phyloP scores from a whole-genome alignment of 2,329 filamentous ascomycete species.

The Aspergillus felis region DNA sequence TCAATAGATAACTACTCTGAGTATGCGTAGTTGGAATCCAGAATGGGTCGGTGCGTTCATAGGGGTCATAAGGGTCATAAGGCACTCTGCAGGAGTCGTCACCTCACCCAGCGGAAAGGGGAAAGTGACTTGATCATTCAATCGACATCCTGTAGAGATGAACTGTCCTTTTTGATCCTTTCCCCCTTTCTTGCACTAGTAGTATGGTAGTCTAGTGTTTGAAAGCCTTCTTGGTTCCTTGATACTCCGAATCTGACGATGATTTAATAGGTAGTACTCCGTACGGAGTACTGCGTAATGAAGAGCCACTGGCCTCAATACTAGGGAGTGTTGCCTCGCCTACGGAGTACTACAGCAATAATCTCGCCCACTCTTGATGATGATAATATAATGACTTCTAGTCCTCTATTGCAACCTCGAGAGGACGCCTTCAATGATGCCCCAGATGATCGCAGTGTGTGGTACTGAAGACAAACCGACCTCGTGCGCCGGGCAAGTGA shows the following conservation, averaged over 20 bases:
- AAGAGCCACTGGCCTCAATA: too few relatives aligned
- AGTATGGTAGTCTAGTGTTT: too few relatives aligned
- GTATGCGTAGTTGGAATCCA: neutral
- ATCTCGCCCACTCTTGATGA: neutral
- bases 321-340: too few relatives aligned
- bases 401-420: too few relatives aligned
- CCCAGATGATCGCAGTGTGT: neutral
- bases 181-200: neutral
- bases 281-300: too few relatives aligned
- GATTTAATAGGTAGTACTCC: too few relatives aligned
- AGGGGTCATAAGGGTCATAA: neutral
- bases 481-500: neutral
- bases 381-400: neutral
- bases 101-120: neutral
- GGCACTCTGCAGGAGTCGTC: neutral
- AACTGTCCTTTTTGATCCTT: neutral
- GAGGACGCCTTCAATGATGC: neutral
- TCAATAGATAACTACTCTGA: neutral
- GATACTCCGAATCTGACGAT: neutral
- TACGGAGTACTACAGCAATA: neutral
- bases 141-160: neutral
- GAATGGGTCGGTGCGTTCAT: neutral
- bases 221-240: too few relatives aligned
- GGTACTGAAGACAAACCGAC: neutral
- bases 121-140: neutral